A percentile compares a stretch with the other conserved stretches of the same genome.
Conservation (phyloP, 192 early-diverging fungal genomes). For the Spinellus fusiger region DNA sequence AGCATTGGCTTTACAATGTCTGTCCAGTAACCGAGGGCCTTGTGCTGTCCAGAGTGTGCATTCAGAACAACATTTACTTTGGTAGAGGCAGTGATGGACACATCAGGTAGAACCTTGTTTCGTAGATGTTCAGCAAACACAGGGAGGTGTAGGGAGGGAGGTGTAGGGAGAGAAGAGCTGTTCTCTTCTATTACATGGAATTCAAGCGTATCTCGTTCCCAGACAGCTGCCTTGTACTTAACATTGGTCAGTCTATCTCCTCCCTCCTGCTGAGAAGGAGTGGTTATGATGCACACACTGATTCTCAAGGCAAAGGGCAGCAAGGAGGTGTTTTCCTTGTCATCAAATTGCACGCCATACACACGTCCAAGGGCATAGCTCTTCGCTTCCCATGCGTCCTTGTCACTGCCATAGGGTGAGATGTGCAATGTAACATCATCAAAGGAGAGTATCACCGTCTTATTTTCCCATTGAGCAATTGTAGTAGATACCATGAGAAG, state of each 20-base stretch:
- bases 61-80: conserved; percentile 35
- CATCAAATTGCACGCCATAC: not conserved
- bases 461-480: not conserved
- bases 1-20: conserved; percentile 36
- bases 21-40: conserved; percentile 20
- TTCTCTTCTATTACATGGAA: no score
- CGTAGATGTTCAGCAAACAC: not conserved
- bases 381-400: not conserved
- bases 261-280: not conserved
- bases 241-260: no score
- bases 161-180: no score
- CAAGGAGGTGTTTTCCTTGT: not conserved
- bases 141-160: no score
- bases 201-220: no score
- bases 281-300: not conserved
- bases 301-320: not conserved
- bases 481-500: not conserved
- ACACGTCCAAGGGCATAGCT: not conserved
- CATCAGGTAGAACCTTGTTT: not conserved
- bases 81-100: not conserved
- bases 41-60: conserved; percentile 29
- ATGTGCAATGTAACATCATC: not conserved
- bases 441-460: not conserved
- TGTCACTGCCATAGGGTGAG: not conserved
- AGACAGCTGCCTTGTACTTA: no score